phyloP scores from a whole-genome alignment of 345 rosid species.

The Lagerstroemia speciosa region DNA sequence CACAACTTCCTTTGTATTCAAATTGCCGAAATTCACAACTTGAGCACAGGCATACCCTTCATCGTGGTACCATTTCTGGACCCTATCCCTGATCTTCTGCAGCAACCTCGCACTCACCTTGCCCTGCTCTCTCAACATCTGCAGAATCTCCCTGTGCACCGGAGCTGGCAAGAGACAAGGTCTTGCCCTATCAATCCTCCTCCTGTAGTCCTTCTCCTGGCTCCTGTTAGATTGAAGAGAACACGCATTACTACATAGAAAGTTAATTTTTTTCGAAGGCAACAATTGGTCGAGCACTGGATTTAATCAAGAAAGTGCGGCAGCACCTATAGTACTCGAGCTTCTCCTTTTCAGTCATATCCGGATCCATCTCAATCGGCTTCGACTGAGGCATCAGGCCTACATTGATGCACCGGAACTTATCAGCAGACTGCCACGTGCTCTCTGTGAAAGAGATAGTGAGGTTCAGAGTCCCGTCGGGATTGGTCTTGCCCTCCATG shows the following conservation, averaged over 20 bases:
- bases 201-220: conserved; percentile 82
- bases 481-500: conserved; percentile 72
- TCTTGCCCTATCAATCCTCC: conserved; percentile 70
- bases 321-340: conserved; percentile 48
- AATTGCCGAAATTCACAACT: conserved; percentile 91
- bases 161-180: conserved; percentile 66
- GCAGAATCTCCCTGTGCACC: conserved; percentile 52
- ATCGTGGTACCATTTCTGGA: conserved; percentile 94
- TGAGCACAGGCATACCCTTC: conserved; percentile 98
- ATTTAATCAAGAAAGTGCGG: not conserved
- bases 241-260: not conserved
- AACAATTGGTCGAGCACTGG: not conserved
- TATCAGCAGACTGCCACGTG: conserved; percentile 89
- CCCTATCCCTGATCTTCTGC: conserved; percentile 91
- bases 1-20: conserved; percentile 89
- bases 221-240: conserved; percentile 16
- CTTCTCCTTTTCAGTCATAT: conserved; percentile 97
- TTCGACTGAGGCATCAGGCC: conserved; percentile 79
- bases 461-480: conserved; percentile 64
- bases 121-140: conserved; percentile 68
- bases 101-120: conserved; percentile 81
- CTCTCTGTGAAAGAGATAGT: conserved; percentile 73
- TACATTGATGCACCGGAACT: conserved; percentile 81
- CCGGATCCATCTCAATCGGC: conserved; percentile 78
- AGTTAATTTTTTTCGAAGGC: not conserved